A percentile compares a stretch with the other conserved stretches of the same genome.
Conservation (phyloP, 805 yeast species). For the Saccharomyces jurei region DNA sequence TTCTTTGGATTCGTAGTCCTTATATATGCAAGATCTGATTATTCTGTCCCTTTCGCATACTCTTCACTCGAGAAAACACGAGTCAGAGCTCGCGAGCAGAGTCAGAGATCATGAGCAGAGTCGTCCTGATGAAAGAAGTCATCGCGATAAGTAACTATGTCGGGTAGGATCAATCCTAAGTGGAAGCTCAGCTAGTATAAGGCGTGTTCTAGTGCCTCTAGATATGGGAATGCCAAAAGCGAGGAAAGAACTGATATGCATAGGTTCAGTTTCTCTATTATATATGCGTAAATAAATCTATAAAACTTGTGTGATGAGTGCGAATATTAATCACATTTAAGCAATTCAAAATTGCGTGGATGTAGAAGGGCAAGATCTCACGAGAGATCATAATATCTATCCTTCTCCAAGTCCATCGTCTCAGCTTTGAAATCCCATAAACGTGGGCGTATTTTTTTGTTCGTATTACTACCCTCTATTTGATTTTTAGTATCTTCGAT, state of each 20-base stretch:
- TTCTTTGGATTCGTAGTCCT: background rate
- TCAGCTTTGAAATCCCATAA: slow-evolving; percentile 26
- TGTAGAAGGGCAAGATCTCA: background rate
- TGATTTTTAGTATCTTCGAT: slow-evolving; percentile 18
- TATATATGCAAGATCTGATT: background rate
- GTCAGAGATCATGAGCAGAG: slow-evolving; percentile 1
- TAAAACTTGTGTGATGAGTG: background rate
- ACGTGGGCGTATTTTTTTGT: slow-evolving; percentile 8
- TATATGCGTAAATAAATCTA: background rate
- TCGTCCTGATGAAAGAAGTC: background rate
- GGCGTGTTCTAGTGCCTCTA: background rate
- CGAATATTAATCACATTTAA: background rate
- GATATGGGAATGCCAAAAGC: background rate
- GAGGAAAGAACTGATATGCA: background rate
- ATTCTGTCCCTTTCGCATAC: background rate
- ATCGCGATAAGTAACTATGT: background rate
- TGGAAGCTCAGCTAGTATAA: background rate
- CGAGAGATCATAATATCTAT: slow-evolving; percentile 26
- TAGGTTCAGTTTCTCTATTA: background rate
- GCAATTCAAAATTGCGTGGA: background rate
- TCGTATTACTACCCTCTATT: background rate
- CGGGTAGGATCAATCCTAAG: background rate
- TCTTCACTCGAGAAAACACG: background rate
- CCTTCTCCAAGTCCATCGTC: slow-evolving; percentile 26
- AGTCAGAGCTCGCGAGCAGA: background rate